Base-by-base conservation (phyloP, 352 stramenopile species). In the Phytophthora sansomeana region DNA sequence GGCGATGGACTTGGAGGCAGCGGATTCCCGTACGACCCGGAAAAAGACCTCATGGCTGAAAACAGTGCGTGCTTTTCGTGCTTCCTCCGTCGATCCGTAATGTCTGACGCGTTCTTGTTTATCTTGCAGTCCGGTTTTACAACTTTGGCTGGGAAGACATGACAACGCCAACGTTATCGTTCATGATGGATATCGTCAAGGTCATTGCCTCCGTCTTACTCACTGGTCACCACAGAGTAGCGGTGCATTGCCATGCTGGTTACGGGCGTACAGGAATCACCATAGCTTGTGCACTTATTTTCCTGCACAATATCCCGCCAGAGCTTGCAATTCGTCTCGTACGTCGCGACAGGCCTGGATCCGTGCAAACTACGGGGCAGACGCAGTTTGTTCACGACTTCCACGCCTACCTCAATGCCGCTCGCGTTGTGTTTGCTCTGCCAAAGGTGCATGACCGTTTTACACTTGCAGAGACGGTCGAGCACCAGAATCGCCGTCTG, bases 101-200 rank as follows among this genome's bases (percentile, higher is more conserved):
- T 38, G 11, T 39, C 28, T 56, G 49, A 41, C 39, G 8, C 10
- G 17, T 38, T 49, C 16, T 44, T 61, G 32, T 46, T 9, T 33
- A 38, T 10, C 33, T 21, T 21, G 11, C 55, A 97, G 90, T 97
- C 50, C 82, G 78, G 14, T 96, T 97, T 67, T 95, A 91, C 74
- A 97, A 97, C 59, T 97, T 96, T 75, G 84, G 84, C 1, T 97
- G 91, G 91, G 89, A 96, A 69, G 91, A 97, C 55, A 97, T 97
- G 91, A 97, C 91, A n/a, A 94, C 85, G 1, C 91, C 91, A 4
- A 83, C 86, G 38, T 65, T 97, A 13, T 44, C 75, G n/a, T 81
- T 94, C 58, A 96, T 97, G 86, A 77, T 92, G 43, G 82, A 97
- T 52, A 95, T 97, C 43, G 85, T 91, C 50, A 91, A 92, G 52